Evolutionary conservation across 108 stramenopile species (phyloP).

Genomic region (Cyclotella choctawhatcheeana): DNA sequence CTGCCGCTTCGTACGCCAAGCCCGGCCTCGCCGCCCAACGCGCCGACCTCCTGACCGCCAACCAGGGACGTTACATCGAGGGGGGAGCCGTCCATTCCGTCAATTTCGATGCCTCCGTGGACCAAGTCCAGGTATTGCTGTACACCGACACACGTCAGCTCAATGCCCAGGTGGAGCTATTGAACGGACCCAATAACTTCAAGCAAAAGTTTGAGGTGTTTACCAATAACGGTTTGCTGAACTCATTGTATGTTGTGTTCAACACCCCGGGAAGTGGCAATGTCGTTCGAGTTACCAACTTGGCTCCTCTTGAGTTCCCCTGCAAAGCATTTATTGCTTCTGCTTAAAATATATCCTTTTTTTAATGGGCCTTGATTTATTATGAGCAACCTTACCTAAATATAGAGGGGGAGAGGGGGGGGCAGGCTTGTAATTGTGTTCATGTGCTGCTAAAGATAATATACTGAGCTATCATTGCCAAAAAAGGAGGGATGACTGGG

Average conservation of each 20-base stretch:
- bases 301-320: conserved; percentile 61
- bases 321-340: conserved; percentile 60
- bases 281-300: conserved; percentile 57
- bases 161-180: conserved; percentile 57
- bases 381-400: too few relatives aligned
- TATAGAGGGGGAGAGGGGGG: too few relatives aligned
- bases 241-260: conserved; percentile 59
- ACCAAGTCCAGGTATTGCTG: conserved; percentile 54
- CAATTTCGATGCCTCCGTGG: conserved; percentile 54
- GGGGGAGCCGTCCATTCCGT: conserved; percentile 58
- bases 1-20: conserved; percentile 51
- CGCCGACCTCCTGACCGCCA: conserved; percentile 52
- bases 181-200: conserved; percentile 64
- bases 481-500: too few relatives aligned
- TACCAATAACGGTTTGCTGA: conserved; percentile 58
- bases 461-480: too few relatives aligned
- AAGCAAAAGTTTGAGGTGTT: conserved; percentile 63
- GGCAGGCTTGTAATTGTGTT: too few relatives aligned
- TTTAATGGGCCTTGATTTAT: too few relatives aligned
- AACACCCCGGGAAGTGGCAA: conserved; percentile 59
- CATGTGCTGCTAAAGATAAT: too few relatives aligned
- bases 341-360: too few relatives aligned
- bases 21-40: conserved; percentile 47
- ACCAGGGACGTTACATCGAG: conserved; percentile 55
- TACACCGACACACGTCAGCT: conserved; percentile 60